A percentile compares a stretch with the other conserved stretches of the same genome.
Conservation (phyloP, 148 eudicot species). For the Limonium bicolor region DNA sequence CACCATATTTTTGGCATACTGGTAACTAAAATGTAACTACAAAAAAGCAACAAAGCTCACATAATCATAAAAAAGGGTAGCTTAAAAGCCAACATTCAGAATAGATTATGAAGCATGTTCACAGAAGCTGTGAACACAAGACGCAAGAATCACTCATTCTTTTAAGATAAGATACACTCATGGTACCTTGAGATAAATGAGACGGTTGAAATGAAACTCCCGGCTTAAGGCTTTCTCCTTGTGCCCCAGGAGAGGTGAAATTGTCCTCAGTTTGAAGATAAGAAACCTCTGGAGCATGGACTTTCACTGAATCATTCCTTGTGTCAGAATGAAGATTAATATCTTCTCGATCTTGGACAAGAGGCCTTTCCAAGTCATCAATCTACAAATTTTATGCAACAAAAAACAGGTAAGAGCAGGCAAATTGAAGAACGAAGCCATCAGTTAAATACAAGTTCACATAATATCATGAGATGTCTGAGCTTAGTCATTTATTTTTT, state of each 20-base stretch:
- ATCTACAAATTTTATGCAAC: constrained; percentile 22
- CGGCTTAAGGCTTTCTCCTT: constrained; percentile 29
- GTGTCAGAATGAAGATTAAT: constrained; percentile 16
- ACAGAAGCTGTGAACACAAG: neutral
- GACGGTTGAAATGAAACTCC: constrained; percentile 27
- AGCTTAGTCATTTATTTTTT: neutral
- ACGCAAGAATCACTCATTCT: neutral
- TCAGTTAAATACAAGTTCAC: neutral
- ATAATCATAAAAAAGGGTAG: too few relatives aligned
- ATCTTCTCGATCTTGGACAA: constrained; percentile 58
- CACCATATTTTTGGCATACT: too few relatives aligned
- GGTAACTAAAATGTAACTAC: too few relatives aligned
- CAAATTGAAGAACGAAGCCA: neutral
- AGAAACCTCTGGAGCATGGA: constrained; percentile 16
- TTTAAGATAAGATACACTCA: too few relatives aligned
- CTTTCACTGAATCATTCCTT: constrained; percentile 22
- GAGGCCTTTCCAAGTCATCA: constrained; percentile 87
- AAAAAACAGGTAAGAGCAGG: constrained; percentile 5
- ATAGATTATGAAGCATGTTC: neutral
- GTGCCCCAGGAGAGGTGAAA: constrained; percentile 21
- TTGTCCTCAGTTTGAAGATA: constrained; percentile 25
- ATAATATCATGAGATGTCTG: constrained; percentile 1
- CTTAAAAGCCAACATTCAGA: neutral
- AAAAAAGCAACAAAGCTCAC: too few relatives aligned
- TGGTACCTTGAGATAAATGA: constrained; percentile 52